phyloP scores from a whole-genome alignment of 768 basidiomycete genomes.

The Panus rudis region DNA sequence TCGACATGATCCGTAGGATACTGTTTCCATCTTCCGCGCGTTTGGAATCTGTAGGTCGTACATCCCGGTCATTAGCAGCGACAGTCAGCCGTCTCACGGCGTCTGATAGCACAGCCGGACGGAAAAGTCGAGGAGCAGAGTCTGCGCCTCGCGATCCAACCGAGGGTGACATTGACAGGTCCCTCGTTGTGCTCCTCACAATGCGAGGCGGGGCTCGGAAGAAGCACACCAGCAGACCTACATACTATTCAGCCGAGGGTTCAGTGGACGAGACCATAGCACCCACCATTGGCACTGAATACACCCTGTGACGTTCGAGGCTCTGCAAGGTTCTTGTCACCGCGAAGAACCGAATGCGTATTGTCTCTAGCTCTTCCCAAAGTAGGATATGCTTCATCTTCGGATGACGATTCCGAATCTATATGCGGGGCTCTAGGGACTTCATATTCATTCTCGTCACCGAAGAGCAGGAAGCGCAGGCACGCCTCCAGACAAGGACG shows the following conservation, averaged over 20 bases:
- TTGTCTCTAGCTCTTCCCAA: conserved; percentile 38
- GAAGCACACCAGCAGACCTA: conserved; percentile 85
- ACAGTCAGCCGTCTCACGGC: conserved; percentile 60
- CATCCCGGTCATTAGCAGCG: conserved; percentile 50
- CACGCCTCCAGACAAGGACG: conserved; percentile 83
- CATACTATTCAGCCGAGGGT: too few relatives aligned
- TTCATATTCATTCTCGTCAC: conserved; percentile 48
- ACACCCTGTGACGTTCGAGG: conserved; percentile 82
- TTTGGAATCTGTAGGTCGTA: conserved; percentile 31
- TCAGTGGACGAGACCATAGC: not conserved
- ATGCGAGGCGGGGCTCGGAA: conserved; percentile 72
- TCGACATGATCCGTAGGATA: conserved; percentile 73
- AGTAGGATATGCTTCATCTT: conserved; percentile 43
- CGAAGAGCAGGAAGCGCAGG: conserved; percentile 72
- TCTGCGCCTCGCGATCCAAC: conserved; percentile 17
- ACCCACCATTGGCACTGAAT: conserved; percentile 81
- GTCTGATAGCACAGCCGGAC: conserved; percentile 66
- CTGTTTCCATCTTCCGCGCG: conserved; percentile 46
- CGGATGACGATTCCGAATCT: conserved; percentile 61
- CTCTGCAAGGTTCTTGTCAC: conserved; percentile 74
- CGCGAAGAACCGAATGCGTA: conserved; percentile 48
- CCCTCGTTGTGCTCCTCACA: conserved; percentile 50
- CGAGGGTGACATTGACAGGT: conserved; percentile 39
- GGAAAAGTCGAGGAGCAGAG: conserved; percentile 32
- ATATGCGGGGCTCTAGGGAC: conserved; percentile 29